A percentile compares a stretch with the other conserved stretches of the same genome.
phyloP scores from a whole-genome alignment of 192 early-diverging fungal species.

The Gryganskiella cystojenkinii region DNA sequence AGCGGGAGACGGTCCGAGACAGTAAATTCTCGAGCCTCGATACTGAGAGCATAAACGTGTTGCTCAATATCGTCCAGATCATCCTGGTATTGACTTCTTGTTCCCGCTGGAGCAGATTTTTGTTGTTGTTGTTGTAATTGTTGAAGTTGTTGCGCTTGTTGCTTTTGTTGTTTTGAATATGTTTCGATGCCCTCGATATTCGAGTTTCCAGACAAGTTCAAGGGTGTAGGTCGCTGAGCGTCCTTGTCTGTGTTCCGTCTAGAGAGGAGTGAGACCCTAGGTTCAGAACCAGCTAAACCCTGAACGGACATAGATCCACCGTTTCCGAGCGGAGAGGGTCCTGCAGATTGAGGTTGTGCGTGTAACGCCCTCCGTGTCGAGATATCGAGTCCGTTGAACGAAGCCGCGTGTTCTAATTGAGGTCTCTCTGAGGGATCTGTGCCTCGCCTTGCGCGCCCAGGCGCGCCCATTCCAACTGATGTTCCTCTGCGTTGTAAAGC shows the following conservation, averaged over 20 bases:
- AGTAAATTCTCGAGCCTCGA: slow-evolving; percentile 32
- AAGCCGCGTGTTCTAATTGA: slow-evolving; percentile 38
- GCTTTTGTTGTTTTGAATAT: neutral
- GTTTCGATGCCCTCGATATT: neutral
- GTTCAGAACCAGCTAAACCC: slow-evolving; percentile 31
- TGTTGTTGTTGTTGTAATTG: neutral
- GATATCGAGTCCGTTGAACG: slow-evolving; percentile 21
- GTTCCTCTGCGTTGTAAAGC: slow-evolving; percentile 41
- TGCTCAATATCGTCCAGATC: slow-evolving; percentile 40
- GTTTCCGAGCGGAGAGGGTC: neutral
- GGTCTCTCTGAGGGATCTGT: slow-evolving; percentile 36
- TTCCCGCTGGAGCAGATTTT: neutral
- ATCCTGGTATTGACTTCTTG: slow-evolving; percentile 32
- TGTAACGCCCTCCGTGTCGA: slow-evolving; percentile 6
- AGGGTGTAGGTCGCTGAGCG: slow-evolving; percentile 24
- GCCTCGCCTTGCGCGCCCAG: slow-evolving; percentile 38
- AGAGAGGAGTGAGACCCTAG: slow-evolving; percentile 31
- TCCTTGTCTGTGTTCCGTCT: slow-evolving; percentile 49
- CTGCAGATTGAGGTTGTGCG: neutral
- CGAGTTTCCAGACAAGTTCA: slow-evolving; percentile 29
- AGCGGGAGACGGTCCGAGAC: slow-evolving; percentile 1
- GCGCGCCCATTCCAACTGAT: slow-evolving; percentile 1
- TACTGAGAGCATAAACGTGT: slow-evolving; percentile 42
- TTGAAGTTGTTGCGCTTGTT: neutral
- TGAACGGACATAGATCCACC: slow-evolving; percentile 20